Conservation (phyloP, 805 yeast genomes). For the Metschnikowia gelsemii region DNA sequence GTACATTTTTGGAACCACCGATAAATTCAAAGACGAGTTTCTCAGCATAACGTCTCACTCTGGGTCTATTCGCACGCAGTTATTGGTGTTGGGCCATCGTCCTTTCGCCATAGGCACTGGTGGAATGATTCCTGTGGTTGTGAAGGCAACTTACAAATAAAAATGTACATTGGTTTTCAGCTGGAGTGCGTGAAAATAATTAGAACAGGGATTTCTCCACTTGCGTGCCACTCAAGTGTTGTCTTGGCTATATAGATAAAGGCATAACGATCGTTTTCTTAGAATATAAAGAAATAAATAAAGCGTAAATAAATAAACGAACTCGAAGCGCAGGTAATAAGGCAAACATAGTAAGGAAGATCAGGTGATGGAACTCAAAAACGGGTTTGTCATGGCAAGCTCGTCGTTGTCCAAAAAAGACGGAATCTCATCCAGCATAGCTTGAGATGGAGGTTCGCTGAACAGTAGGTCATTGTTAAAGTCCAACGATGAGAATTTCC, state of each 20-base stretch:
- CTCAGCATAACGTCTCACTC: constrained; percentile 51
- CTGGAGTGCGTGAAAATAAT: constrained; percentile 49
- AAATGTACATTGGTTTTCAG: constrained; percentile 33
- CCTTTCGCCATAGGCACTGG: constrained; percentile 52
- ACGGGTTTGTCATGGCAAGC: constrained; percentile 8
- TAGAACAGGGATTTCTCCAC: constrained; percentile 54
- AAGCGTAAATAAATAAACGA: too few species aligned
- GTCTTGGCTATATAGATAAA: too few species aligned
- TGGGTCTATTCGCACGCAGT: constrained; percentile 50
- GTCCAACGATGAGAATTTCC: background rate
- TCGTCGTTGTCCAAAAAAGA: constrained; percentile 8
- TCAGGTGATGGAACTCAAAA: constrained; percentile 6
- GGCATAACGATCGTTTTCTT: constrained; percentile 36
- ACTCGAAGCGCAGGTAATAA: background rate
- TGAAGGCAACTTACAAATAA: constrained; percentile 36
- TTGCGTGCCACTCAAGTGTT: too few species aligned
- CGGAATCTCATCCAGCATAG: constrained; percentile 3
- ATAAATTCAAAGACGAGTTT: constrained; percentile 23
- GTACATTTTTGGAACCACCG: constrained; percentile 29
- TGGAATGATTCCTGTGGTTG: constrained; percentile 55
- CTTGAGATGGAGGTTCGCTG: constrained; percentile 11
- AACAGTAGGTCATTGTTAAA: constrained; percentile 3
- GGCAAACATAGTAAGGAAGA: too few species aligned
- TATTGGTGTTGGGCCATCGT: constrained; percentile 48
- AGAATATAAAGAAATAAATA: background rate